Base-by-base conservation (phyloP, 208 protist genomes). In the Leishmania martiniquensis region DNA sequence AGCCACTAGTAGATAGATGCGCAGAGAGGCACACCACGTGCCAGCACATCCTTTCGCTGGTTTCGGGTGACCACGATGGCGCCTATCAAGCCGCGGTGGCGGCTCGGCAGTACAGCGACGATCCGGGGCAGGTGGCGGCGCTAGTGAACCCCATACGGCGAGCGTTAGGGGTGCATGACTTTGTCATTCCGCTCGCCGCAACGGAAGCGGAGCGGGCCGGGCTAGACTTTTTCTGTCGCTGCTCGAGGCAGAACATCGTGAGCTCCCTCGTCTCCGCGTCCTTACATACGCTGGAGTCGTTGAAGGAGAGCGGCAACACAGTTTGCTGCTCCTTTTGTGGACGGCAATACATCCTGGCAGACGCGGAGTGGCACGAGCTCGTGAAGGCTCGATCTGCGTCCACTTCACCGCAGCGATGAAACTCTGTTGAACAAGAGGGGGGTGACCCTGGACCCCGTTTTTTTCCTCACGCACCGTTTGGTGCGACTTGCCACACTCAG, bases 151-250 rank as follows among this genome's bases (percentile, higher is more conserved):
- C 82, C 3, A 54, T 94, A 37, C 89, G 93, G 22, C 57, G 47
- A 17, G 20, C 78, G 42, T 47, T 94, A 6, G 82, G 82, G 32
- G 62, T 93, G 17, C 62, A 71, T 39, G 77, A 87, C 29, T 29
- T 86, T 10, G 25, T 52, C 15, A 44, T 92, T 10, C 59, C 66
- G 0, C 80, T 95, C 13, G 85, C 87, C 22, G 75, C 73, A 12
- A 59, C 75, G 13, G 81, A 81, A 34, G 57, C 84, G 22, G 74
- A 74, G 72, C 91, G 93, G 39, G 91, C 89, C 37, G 82, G 84
- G 44, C 47, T 97, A 1, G 91, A 97, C 75, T 97, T 93, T 73
- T 94, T 94, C 81, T 97, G 93, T 71, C 89, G 93, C 29, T 97
- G 93, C 81, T 88, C 79, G 22, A 92, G 89, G 65, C 49, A 49